phyloP scores from a whole-genome alignment of 257 asterid species.

The Solanum peruvianum region DNA sequence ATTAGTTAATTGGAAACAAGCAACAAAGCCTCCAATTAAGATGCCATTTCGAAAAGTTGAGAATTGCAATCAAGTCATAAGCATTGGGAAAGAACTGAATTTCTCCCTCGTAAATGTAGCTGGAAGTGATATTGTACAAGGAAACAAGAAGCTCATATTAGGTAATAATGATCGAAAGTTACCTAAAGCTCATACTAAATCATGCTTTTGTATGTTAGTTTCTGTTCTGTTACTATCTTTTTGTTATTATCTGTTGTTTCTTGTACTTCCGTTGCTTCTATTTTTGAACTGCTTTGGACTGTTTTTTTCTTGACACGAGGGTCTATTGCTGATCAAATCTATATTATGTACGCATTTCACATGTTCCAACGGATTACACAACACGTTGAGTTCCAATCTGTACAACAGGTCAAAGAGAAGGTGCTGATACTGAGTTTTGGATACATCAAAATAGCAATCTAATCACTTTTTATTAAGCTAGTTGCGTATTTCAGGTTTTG shows the following conservation, averaged over 20 bases:
- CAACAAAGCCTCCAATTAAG: slow-evolving; percentile 76
- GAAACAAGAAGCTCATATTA: slow-evolving; percentile 85
- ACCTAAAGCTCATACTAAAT: neutral
- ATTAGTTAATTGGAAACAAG: slow-evolving; percentile 72
- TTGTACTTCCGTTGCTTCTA: neutral
- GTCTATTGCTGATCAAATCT: neutral
- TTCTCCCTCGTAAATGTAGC: slow-evolving; percentile 89
- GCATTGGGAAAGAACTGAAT: slow-evolving; percentile 68
- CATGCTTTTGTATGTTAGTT: neutral
- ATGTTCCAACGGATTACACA: neutral
- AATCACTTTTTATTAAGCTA: neutral
- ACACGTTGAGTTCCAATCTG: neutral
- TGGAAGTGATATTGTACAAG: slow-evolving; percentile 84
- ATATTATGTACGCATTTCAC: neutral
- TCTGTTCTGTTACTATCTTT: neutral
- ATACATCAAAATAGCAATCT: neutral
- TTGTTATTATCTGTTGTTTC: neutral
- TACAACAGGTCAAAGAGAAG: neutral
- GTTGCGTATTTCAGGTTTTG: neutral
- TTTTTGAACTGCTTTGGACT: neutral
- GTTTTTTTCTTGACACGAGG: neutral
- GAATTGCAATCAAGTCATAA: slow-evolving; percentile 82
- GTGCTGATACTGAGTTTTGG: neutral
- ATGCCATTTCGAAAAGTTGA: slow-evolving; percentile 85
- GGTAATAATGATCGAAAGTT: slow-evolving; percentile 26